A percentile compares a stretch with the other conserved stretches of the same genome.
Conservation (phyloP, 805 yeast species). For the Saturnispora sanitii region DNA sequence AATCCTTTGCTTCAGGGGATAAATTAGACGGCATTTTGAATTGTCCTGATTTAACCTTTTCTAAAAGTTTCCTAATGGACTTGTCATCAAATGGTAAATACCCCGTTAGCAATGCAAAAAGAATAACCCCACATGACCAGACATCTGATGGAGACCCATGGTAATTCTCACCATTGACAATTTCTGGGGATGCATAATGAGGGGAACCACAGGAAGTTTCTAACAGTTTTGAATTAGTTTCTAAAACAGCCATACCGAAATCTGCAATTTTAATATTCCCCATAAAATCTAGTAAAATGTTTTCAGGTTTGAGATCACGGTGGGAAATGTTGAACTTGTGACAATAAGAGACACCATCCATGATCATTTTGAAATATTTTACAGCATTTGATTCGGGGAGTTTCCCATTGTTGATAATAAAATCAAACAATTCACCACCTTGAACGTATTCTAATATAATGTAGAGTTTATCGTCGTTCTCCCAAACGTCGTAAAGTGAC, state of each 20-base stretch:
- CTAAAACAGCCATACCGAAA: constrained; percentile 85
- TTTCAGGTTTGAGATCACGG: constrained; percentile 77
- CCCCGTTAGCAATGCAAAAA: constrained; percentile 71
- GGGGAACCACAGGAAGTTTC: constrained; percentile 85
- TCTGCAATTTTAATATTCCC: constrained; percentile 72
- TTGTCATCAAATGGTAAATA: constrained; percentile 80
- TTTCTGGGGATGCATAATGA: constrained; percentile 84
- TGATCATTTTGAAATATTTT: constrained; percentile 65
- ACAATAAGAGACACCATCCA: constrained; percentile 70
- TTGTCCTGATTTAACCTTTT: constrained; percentile 69
- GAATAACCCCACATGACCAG: constrained; percentile 82
- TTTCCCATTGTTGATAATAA: constrained; percentile 61
- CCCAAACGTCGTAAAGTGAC: constrained; percentile 96
- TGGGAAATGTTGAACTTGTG: constrained; percentile 76
- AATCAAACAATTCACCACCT: constrained; percentile 80
- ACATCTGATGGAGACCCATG: constrained; percentile 82
- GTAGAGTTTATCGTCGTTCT: constrained; percentile 80
- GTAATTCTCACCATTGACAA: constrained; percentile 66
- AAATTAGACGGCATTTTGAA: constrained; percentile 63
- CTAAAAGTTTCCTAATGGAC: constrained; percentile 55
- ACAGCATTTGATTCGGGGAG: constrained; percentile 66
- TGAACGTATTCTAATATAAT: constrained; percentile 74
- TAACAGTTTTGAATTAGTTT: constrained; percentile 55
- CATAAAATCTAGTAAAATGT: constrained; percentile 54
- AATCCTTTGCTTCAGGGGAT: constrained; percentile 55